These are phyloP conservation scores for Botrytis byssoidea DNA, from an alignment of 2,329 filamentous ascomycete species.

Conservation along the genomic window DNA sequence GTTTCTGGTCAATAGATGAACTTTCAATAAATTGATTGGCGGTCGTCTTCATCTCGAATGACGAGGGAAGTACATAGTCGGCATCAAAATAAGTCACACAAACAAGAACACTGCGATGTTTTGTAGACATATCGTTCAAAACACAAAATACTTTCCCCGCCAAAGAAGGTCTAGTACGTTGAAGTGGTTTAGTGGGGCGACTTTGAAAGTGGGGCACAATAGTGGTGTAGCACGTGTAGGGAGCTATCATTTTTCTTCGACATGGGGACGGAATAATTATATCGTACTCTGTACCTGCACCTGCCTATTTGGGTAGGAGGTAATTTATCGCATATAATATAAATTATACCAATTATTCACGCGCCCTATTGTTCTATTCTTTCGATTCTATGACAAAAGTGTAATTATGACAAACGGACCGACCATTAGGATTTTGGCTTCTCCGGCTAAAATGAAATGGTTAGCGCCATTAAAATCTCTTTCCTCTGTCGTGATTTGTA, in stretches of 20 bases:
- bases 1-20: not conserved
- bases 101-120: not conserved
- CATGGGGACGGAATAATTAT: not conserved
- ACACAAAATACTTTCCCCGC: not conserved
- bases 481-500: not conserved
- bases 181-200: not conserved
- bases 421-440: not conserved
- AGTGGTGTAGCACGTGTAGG: too few relatives aligned
- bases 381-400: not conserved
- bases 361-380: too few relatives aligned
- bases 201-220: not conserved
- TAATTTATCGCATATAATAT: not conserved
- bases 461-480: conserved; percentile 12
- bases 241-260: not conserved
- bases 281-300: not conserved
- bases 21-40: not conserved
- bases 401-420: conserved; percentile 1
- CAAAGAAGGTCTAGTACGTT: not conserved
- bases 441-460: conserved; percentile 1
- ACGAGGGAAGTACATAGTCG: not conserved
- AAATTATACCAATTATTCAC: not conserved
- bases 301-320: not conserved
- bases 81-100: not conserved
- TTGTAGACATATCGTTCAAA: not conserved
- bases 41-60: not conserved